Base-by-base conservation (phyloP, 2,329 filamentous ascomycete genomes). In the Trichocomaceae sp. region DNA sequence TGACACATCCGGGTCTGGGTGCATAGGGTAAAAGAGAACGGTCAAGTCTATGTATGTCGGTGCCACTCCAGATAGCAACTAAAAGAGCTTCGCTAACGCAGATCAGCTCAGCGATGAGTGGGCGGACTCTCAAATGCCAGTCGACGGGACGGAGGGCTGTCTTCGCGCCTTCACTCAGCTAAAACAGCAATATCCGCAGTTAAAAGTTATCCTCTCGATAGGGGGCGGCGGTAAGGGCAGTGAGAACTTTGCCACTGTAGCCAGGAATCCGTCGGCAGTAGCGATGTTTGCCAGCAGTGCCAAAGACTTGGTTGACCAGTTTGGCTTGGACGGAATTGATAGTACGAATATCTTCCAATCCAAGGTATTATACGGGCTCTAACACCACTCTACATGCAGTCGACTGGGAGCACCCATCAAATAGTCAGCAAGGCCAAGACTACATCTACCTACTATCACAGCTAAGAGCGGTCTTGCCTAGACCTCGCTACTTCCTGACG, bases 121-220 rank as follows among this genome's bases (percentile, higher is more conserved):
- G 80, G 87, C 86, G 46, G 88, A 92, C 74, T 76, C 80, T 41
- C 79, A 84, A 63, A 86, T 84, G 63, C 81, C 83, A 17, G 86
- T 90, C 47, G 86, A 91, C 61, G 87, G 86, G 44, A 79, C 82
- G 3, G 77, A 81, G 47, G 87, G 86, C 41, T 89, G 86, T 45
- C 73, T 93, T 51, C 83, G 85, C 31, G 87, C 88, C 9, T 80
- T 92, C 63, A 83, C 84, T 69, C 78, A 84, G 59, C 76, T 91
- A 59, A 92, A 91, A 69, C 77, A 82, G 60, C 80, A 82, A 61
- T 83, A 90, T 65, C 80, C 79, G 31, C 81, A 87, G 65, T 76
- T 93, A 52, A 85, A 86, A 62, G 81, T 90, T n/a, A 78, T 92
- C 13, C 73, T 93, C 23, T 92, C 88, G 2, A 79, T 93, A 57